Conservation (phyloP, 2,329 filamentous ascomycete genomes). For the Westerdykella ornata region DNA sequence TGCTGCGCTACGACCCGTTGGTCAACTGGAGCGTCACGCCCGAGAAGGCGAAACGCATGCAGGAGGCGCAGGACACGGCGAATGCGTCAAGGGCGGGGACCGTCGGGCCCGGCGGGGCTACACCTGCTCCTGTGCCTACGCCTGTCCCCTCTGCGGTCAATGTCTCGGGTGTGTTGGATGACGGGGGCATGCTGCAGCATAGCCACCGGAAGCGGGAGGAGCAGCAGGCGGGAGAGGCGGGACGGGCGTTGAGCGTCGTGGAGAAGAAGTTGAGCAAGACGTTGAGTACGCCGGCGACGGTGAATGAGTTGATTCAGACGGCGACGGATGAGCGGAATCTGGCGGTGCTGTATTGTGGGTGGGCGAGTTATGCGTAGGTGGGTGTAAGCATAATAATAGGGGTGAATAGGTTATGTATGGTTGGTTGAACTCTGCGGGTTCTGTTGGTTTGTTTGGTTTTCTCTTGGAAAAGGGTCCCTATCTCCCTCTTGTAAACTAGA, state of each 20-base stretch:
- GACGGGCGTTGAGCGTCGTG: slow-evolving; percentile 84
- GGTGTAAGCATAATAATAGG: too few species aligned
- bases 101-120: slow-evolving; percentile 20
- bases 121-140: slow-evolving; percentile 21
- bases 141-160: slow-evolving; percentile 5
- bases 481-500: too few species aligned
- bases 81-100: slow-evolving; percentile 27
- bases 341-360: slow-evolving; percentile 63
- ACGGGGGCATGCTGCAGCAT: slow-evolving; percentile 18
- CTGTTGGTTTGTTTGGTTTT: too few species aligned
- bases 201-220: slow-evolving; percentile 40
- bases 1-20: slow-evolving; percentile 93
- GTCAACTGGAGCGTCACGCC: slow-evolving; percentile 91
- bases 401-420: too few species aligned
- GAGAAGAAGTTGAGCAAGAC: slow-evolving; percentile 94
- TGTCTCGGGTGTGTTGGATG: slow-evolving; percentile 12
- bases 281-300: slow-evolving; percentile 86
- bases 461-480: too few species aligned
- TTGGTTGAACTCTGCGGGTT: too few species aligned
- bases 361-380: slow-evolving; percentile 32
- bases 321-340: slow-evolving; percentile 89
- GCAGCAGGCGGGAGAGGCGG: slow-evolving; percentile 67
- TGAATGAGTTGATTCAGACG: slow-evolving; percentile 95
- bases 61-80: slow-evolving; percentile 54
- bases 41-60: slow-evolving; percentile 58